Conservation (phyloP, 2,329 filamentous ascomycete species). For the Colletotrichum sp. region DNA sequence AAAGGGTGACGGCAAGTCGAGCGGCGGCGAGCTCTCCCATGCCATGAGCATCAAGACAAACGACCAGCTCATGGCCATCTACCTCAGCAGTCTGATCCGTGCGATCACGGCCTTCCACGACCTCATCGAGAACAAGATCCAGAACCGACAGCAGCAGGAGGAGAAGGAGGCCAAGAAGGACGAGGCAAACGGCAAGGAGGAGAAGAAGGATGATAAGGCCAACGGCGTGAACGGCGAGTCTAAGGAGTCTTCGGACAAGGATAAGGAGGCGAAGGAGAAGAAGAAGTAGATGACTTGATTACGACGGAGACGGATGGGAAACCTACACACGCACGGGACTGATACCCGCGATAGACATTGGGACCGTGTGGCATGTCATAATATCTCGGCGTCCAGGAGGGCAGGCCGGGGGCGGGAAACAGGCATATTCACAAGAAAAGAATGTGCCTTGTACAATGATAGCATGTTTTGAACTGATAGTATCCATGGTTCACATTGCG, state of each 20-base stretch:
- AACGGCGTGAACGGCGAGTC: slow-evolving; percentile 45
- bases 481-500: neutral
- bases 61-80: slow-evolving; percentile 98
- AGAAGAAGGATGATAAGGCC: slow-evolving; percentile 57
- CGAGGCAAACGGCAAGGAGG: slow-evolving; percentile 64
- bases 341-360: slow-evolving; percentile 20
- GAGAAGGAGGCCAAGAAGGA: slow-evolving; percentile 91
- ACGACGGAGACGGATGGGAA: neutral
- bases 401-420: slow-evolving; percentile 2
- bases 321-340: neutral
- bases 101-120: slow-evolving; percentile 99
- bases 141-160: slow-evolving; percentile 96
- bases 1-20: slow-evolving; percentile 62
- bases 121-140: slow-evolving; percentile 99
- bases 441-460: slow-evolving; percentile 20
- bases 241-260: slow-evolving; percentile 55
- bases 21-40: slow-evolving; percentile 86
- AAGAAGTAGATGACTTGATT: slow-evolving; percentile 38
- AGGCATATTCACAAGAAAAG: slow-evolving; percentile 15
- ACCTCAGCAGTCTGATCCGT: slow-evolving; percentile 93
- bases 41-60: slow-evolving; percentile 99
- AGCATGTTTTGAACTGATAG: slow-evolving; percentile 16
- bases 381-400: slow-evolving; percentile 21
- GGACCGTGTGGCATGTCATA: slow-evolving; percentile 18
- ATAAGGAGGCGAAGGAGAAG: slow-evolving; percentile 58